Evolutionary conservation across 2,329 filamentous ascomycete species (phyloP).

Genomic region (Fusarium sp.): DNA sequence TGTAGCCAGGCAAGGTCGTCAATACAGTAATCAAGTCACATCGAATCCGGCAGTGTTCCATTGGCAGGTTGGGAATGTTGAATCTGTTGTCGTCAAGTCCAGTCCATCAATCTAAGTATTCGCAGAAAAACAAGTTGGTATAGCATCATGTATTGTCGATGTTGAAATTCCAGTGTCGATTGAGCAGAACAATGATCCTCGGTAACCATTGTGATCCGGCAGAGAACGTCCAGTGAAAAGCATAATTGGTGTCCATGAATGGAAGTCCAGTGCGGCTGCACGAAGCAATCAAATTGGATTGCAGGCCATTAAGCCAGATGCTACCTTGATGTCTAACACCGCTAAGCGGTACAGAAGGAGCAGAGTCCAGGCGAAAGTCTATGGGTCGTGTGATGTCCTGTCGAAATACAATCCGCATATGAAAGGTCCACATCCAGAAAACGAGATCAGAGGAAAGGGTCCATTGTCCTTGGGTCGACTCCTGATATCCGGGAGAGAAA

Average conservation of each 20-base stretch:
- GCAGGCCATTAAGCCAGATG: slow-evolving; percentile 37
- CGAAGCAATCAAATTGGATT: slow-evolving; percentile 49
- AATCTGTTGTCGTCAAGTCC: not conserved
- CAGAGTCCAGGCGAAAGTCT: slow-evolving; percentile 7
- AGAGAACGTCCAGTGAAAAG: slow-evolving; percentile 9
- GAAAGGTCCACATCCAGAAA: slow-evolving; percentile 16
- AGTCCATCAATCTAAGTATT: slow-evolving; percentile 14
- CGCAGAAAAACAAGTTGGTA: slow-evolving; percentile 37
- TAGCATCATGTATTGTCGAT: slow-evolving; percentile 31
- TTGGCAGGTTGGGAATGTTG: not conserved
- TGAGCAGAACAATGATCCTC: slow-evolving; percentile 25
- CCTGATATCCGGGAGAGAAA: slow-evolving; percentile 28
- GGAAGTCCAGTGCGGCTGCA: slow-evolving; percentile 45
- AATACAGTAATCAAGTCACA: slow-evolving; percentile 25
- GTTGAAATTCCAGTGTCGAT: slow-evolving; percentile 4
- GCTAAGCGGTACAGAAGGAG: slow-evolving; percentile 24
- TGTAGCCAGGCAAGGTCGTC: slow-evolving; percentile 10
- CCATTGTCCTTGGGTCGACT: slow-evolving; percentile 35
- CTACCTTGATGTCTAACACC: slow-evolving; percentile 29
- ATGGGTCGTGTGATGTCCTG: slow-evolving; percentile 17
- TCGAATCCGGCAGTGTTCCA: slow-evolving; percentile 24
- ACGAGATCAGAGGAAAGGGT: not conserved
- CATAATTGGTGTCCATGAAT: slow-evolving; percentile 10
- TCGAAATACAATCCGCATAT: slow-evolving; percentile 19
- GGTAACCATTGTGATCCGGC: slow-evolving; percentile 21